A percentile compares a stretch with the other conserved stretches of the same genome.
phyloP scores from a whole-genome alignment of 2,329 filamentous ascomycete species.

The Lachnellula cervina region DNA sequence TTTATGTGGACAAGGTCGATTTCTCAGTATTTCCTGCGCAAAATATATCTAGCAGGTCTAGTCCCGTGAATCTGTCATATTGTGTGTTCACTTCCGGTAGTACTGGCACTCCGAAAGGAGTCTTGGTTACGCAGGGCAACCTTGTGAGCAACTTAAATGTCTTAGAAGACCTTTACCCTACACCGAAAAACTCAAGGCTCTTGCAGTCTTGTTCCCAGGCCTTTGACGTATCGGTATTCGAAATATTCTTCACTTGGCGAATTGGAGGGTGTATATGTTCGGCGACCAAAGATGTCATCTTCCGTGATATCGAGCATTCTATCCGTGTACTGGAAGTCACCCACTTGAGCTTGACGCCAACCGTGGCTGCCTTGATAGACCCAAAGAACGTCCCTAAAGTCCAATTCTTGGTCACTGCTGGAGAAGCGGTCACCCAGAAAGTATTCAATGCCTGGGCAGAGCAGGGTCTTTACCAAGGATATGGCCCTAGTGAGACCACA shows the following conservation, averaged over 20 bases:
- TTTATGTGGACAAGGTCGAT: slow-evolving; percentile 30
- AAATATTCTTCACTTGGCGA: slow-evolving; percentile 82
- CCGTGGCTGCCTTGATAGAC: slow-evolving; percentile 70
- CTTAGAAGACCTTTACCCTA: slow-evolving; percentile 63
- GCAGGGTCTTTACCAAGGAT: slow-evolving; percentile 69
- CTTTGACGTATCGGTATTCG: slow-evolving; percentile 85
- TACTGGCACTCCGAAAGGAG: slow-evolving; percentile 72
- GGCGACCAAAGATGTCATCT: slow-evolving; percentile 67
- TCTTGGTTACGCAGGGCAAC: slow-evolving; percentile 71
- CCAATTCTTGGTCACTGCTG: slow-evolving; percentile 72
- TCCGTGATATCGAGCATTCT: slow-evolving; percentile 63
- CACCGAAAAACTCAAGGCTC: slow-evolving; percentile 45
- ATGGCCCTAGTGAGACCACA: slow-evolving; percentile 80
- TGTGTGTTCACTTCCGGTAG: slow-evolving; percentile 81
- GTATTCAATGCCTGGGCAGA: slow-evolving; percentile 67
- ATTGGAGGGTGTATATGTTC: slow-evolving; percentile 75
- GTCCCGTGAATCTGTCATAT: slow-evolving; percentile 52
- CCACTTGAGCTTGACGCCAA: slow-evolving; percentile 81
- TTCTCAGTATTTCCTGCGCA: slow-evolving; percentile 10
- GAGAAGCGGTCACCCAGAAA: slow-evolving; percentile 70
- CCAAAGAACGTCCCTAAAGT: slow-evolving; percentile 66
- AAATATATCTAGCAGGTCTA: slow-evolving; percentile 16
- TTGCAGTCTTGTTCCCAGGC: slow-evolving; percentile 80
- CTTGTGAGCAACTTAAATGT: slow-evolving; percentile 70
- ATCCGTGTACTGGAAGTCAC: slow-evolving; percentile 63